phyloP scores from a whole-genome alignment of 2,329 filamentous ascomycete species.

The Trichoderma polysporum region DNA sequence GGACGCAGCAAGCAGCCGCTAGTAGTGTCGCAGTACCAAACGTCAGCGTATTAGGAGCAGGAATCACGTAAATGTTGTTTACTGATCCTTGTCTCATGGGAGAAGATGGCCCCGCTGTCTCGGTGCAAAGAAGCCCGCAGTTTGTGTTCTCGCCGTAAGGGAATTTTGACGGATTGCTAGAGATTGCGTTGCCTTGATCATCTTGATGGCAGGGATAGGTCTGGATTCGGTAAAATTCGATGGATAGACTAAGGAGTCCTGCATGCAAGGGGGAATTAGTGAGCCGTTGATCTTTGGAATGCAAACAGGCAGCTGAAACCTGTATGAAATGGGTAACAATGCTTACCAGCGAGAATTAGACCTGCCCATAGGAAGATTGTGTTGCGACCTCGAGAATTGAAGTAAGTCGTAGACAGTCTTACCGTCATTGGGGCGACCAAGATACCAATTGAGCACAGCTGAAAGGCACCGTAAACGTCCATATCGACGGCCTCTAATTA shows the following conservation, averaged over 20 bases:
- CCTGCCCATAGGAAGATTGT: slow-evolving; percentile 66
- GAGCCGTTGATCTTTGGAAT: neutral
- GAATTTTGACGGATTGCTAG: slow-evolving; percentile 41
- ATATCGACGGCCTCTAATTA: slow-evolving; percentile 61
- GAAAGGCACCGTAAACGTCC: slow-evolving; percentile 68
- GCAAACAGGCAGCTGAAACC: neutral
- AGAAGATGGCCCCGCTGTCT: slow-evolving; percentile 49
- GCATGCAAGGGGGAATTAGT: neutral
- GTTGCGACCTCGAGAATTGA: slow-evolving; percentile 61
- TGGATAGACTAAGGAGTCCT: slow-evolving; percentile 60
- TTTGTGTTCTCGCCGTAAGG: slow-evolving; percentile 39
- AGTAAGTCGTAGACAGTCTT: slow-evolving; percentile 62
- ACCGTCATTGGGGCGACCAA: slow-evolving; percentile 63
- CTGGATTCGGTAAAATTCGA: slow-evolving; percentile 62
- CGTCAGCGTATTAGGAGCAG: slow-evolving; percentile 53
- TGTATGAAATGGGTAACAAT: neutral
- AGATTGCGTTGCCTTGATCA: slow-evolving; percentile 38
- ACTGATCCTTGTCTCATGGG: slow-evolving; percentile 55
- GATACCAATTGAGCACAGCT: slow-evolving; percentile 65
- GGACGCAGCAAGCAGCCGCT: slow-evolving; percentile 63
- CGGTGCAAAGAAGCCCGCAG: slow-evolving; percentile 51
- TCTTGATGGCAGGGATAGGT: slow-evolving; percentile 44
- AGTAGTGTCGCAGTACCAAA: slow-evolving; percentile 62
- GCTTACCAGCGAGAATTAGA: slow-evolving; percentile 56
- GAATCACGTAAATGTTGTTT: slow-evolving; percentile 63